A percentile compares a stretch with the other conserved stretches of the same genome.
These are phyloP conservation scores for Mrakia frigida DNA, from an alignment of 768 basidiomycete genomes.

Conservation along the genomic window DNA sequence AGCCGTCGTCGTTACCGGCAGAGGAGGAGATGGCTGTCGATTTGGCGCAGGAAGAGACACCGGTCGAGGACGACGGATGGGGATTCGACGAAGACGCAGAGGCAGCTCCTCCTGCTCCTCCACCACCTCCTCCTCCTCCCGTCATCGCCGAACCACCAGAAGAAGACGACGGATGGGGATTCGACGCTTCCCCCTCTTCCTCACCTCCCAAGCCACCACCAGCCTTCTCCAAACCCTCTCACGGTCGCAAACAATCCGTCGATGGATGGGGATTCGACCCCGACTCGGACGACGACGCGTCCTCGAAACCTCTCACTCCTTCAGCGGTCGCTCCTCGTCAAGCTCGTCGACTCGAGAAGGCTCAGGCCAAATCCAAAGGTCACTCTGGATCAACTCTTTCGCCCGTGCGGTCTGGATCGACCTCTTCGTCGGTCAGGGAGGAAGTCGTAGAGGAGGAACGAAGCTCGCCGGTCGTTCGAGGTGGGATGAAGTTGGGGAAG, in stretches of 20 bases:
- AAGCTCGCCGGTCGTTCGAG: background rate
- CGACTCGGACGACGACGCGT: background rate
- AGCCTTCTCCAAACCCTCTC: background rate
- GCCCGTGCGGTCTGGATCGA: background rate
- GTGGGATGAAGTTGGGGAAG: conserved; percentile 25
- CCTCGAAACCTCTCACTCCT: background rate
- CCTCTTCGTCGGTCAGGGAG: background rate
- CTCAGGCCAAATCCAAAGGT: conserved; percentile 2
- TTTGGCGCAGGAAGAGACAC: background rate
- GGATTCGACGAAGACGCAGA: conserved; percentile 47
- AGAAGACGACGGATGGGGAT: conserved; percentile 25
- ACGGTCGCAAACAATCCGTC: background rate
- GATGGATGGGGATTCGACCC: conserved; percentile 32
- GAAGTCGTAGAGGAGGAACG: background rate
- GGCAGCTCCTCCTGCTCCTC: conserved; percentile 29
- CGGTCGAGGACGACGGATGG: conserved; percentile 44
- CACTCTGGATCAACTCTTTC: background rate
- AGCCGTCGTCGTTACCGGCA: background rate
- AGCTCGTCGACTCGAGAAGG: conserved; percentile 27
- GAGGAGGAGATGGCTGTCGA: background rate
- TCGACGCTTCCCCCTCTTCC: background rate
- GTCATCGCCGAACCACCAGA: background rate
- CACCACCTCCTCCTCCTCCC: background rate
- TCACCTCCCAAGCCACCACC: conserved; percentile 4
- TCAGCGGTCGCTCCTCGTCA: conserved; percentile 4